Conservation (phyloP, 2,329 filamentous ascomycete species). For the Sordariomycetes sp. region DNA sequence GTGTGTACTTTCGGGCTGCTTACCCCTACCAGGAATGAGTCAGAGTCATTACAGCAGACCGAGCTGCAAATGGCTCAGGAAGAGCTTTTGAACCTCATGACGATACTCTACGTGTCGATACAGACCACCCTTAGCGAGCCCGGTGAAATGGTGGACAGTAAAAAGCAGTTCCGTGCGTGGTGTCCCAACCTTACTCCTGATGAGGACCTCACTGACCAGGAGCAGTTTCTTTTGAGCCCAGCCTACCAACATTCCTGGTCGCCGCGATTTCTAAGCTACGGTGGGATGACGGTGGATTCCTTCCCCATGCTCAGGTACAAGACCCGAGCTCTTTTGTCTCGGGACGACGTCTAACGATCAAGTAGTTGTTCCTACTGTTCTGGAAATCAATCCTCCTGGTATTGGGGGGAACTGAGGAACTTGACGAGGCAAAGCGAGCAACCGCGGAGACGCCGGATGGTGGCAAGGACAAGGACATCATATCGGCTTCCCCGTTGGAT, state of each 20-base stretch:
- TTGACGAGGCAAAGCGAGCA: slow-evolving; percentile 60
- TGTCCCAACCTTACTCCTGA: not conserved
- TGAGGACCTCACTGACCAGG: slow-evolving; percentile 6
- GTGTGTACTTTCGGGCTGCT: slow-evolving; percentile 8
- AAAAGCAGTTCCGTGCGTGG: slow-evolving; percentile 35
- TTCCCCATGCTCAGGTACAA: slow-evolving; percentile 49
- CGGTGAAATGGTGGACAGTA: slow-evolving; percentile 29
- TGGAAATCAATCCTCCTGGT: slow-evolving; percentile 86
- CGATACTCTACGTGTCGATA: slow-evolving; percentile 46
- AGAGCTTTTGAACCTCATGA: slow-evolving; percentile 49
- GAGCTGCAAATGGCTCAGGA: slow-evolving; percentile 36
- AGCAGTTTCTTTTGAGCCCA: slow-evolving; percentile 46
- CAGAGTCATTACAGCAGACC: not conserved
- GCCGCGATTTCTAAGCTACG: slow-evolving; percentile 54
- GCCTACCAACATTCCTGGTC: slow-evolving; percentile 59
- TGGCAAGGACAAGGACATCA: slow-evolving; percentile 58
- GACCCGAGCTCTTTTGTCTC: slow-evolving; percentile 9
- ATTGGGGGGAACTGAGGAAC: slow-evolving; percentile 66
- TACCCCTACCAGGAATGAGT: not conserved
- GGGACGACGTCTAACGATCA: slow-evolving; percentile 10
- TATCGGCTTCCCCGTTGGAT: slow-evolving; percentile 87
- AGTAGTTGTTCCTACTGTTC: slow-evolving; percentile 61
- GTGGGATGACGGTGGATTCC: slow-evolving; percentile 54
- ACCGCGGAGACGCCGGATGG: slow-evolving; percentile 48
- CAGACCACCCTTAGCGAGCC: slow-evolving; percentile 41